Evolutionary conservation across 768 basidiomycete genomes (phyloP).

Genomic region (Auricularia auricula-judae): DNA sequence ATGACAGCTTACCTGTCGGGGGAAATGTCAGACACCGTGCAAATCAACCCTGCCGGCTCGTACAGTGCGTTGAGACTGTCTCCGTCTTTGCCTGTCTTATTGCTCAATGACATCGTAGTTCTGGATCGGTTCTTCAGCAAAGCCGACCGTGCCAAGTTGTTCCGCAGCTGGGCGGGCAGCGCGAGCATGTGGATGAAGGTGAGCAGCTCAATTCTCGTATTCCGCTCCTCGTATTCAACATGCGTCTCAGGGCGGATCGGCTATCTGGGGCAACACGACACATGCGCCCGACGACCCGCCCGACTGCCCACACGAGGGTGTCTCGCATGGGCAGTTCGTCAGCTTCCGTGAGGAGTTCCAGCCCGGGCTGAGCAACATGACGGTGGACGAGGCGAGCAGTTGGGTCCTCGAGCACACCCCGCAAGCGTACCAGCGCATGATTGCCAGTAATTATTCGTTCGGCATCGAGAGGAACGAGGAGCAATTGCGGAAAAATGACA

Average conservation of each 20-base stretch:
- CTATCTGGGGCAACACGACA: constrained; percentile 68
- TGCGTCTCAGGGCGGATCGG: constrained; percentile 55
- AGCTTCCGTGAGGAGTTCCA: constrained; percentile 46
- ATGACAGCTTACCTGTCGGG: constrained; percentile 93
- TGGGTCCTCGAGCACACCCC: constrained; percentile 85
- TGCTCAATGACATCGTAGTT: constrained; percentile 28
- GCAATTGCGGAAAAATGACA: constrained; percentile 50
- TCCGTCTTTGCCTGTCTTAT: background rate
- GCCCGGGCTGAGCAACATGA: constrained; percentile 48
- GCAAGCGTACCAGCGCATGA: constrained; percentile 57
- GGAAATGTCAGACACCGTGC: constrained; percentile 90
- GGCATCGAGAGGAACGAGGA: constrained; percentile 73
- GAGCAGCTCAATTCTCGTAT: constrained; percentile 4
- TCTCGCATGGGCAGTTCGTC: constrained; percentile 72
- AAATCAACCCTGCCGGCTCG: constrained; percentile 70
- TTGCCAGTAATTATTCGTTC: constrained; percentile 75
- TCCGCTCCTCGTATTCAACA: background rate
- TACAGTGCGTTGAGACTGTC: constrained; percentile 37
- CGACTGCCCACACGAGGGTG: constrained; percentile 27
- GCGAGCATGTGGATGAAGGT: constrained; percentile 93
- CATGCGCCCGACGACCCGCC: constrained; percentile 71
- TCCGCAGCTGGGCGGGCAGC: constrained; percentile 91
- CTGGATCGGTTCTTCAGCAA: constrained; percentile 85
- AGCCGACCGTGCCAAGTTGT: constrained; percentile 77
- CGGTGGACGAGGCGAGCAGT: constrained; percentile 55